These are phyloP conservation scores for Pleurotus tuber-regium DNA, from an alignment of 768 basidiomycete species.

Conservation along the genomic window DNA sequence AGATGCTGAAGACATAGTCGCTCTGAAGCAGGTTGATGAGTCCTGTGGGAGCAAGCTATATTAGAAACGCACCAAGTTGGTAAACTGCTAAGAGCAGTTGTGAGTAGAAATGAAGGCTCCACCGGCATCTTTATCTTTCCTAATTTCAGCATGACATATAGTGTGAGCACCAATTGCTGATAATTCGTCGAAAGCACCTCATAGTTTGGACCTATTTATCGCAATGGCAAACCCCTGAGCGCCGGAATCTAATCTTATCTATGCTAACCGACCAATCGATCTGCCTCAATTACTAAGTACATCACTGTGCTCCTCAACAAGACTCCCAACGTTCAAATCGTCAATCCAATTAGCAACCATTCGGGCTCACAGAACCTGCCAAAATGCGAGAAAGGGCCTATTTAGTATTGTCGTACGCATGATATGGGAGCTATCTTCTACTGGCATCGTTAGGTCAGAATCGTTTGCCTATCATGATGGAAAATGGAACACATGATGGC, in stretches of 20 bases:
- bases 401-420: too few relatives aligned
- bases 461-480: too few relatives aligned
- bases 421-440: too few relatives aligned
- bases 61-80: neutral
- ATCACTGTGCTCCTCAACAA: too few relatives aligned
- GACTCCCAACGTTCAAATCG: too few relatives aligned
- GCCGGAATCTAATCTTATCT: slow-evolving; percentile 4
- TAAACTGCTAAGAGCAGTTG: neutral
- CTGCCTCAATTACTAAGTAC: neutral
- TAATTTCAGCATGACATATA: neutral
- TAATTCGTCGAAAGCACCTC: slow-evolving; percentile 13
- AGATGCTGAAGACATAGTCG: slow-evolving; percentile 16
- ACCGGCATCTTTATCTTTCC: slow-evolving; percentile 1
- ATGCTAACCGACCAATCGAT: neutral
- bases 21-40: neutral
- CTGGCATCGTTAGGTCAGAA: too few relatives aligned
- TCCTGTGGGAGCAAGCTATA: neutral
- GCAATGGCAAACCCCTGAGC: too few relatives aligned
- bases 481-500: too few relatives aligned
- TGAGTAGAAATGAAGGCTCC: slow-evolving; percentile 6
- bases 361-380: too few relatives aligned
- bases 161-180: slow-evolving; percentile 7
- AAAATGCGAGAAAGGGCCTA: too few relatives aligned
- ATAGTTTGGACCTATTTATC: slow-evolving; percentile 3
- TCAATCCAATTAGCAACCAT: too few relatives aligned